These are phyloP conservation scores for Dissophora globulifera DNA, from an alignment of 192 early-diverging fungal species.

Conservation along the genomic window DNA sequence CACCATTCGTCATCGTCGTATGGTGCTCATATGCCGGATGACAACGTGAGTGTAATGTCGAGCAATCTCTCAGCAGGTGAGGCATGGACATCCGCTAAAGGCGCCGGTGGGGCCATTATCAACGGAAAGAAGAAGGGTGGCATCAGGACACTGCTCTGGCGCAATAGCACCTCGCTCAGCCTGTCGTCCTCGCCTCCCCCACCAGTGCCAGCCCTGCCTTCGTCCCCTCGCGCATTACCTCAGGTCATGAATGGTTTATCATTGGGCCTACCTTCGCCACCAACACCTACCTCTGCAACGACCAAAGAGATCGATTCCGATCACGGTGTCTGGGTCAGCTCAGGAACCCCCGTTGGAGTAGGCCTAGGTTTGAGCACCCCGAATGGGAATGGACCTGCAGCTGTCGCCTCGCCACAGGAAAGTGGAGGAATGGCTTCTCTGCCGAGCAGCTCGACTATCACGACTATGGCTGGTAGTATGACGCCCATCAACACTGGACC, in stretches of 20 bases:
- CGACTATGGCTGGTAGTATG: slow-evolving; percentile 9
- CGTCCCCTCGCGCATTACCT: slow-evolving; percentile 23
- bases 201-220: slow-evolving; percentile 27
- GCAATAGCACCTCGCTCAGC: slow-evolving; percentile 31
- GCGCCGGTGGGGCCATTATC: slow-evolving; percentile 5
- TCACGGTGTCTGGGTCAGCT: slow-evolving; percentile 51
- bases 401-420: neutral
- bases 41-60: slow-evolving; percentile 43
- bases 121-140: slow-evolving; percentile 49
- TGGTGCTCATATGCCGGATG: slow-evolving; percentile 20
- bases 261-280: slow-evolving; percentile 24
- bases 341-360: slow-evolving; percentile 2
- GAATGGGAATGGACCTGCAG: neutral
- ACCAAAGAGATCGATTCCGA: slow-evolving; percentile 44
- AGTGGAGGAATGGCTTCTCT: slow-evolving; percentile 17
- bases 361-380: slow-evolving; percentile 4
- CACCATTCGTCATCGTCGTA: slow-evolving; percentile 6
- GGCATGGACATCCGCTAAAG: slow-evolving; percentile 46
- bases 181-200: slow-evolving; percentile 38
- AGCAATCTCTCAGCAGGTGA: slow-evolving; percentile 42
- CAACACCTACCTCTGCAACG: slow-evolving; percentile 1
- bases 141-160: slow-evolving; percentile 42
- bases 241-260: slow-evolving; percentile 47
- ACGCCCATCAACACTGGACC: slow-evolving; percentile 35
- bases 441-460: slow-evolving; percentile 35